Base-by-base conservation (phyloP, 345 rosid species). In the Durio zibethinus region DNA sequence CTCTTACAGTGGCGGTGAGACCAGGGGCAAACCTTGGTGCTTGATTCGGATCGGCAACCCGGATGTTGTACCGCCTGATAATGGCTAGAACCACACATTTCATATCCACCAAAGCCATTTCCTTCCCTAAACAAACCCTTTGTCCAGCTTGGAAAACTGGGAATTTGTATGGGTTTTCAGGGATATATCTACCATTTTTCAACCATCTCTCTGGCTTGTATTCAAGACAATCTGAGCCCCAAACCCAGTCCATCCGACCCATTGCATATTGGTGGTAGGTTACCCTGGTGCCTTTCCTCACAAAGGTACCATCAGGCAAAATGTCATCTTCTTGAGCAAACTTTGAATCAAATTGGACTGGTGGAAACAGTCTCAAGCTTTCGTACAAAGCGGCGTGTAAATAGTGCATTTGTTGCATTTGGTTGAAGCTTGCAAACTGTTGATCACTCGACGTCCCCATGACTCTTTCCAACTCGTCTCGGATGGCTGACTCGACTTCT, bases 321-420 rank as follows among this genome's bases (percentile, higher is more conserved):
- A 89, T 59, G 78, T 93, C 98, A 10, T 91, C 90, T 54, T 85
- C 84, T 54, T 75, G 72, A 0, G 92, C 83, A 40, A 91, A 91
- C 78, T 93, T 91, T 5, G 96, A 91, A 42, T 91, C 96, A 31
- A 88, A 90, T 69, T 91, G 98, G 31, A 93, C 90, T 0, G 98
- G 98, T 0, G 97, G 98, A 72, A 50, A 87, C 16, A 91, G 70
- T 56, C 98, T 84, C 84, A 93, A 53, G 77, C 90, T 84, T 56
- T 91, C 98, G 27, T 85, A 67, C 1, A 91, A 64, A 0, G 89
- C 84, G 21, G 96, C 93, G 50, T 88, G 89, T 70, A 91, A 79
- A 78, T 88, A 93, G 29, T 87, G 85, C 94, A 93, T 85, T 3
- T 84, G 63, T 20, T 84, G 56, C 74, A 89, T 79, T 43, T 89